phyloP scores from a whole-genome alignment of 768 basidiomycete genomes.

The Xerocomus potaroensis region DNA sequence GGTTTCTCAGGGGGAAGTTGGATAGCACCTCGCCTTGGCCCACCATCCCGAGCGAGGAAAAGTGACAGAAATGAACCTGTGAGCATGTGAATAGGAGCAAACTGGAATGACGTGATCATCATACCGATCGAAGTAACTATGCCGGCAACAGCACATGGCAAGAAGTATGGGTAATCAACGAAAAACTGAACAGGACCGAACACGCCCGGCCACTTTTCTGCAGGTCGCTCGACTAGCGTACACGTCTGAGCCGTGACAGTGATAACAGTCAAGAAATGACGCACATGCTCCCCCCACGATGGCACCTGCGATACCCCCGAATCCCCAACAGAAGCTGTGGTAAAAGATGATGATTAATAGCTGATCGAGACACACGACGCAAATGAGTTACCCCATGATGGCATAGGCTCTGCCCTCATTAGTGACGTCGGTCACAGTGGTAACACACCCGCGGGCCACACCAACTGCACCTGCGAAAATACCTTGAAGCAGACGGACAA shows the following conservation, averaged over 20 bases:
- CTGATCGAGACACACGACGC: not conserved
- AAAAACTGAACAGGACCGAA: slow-evolving; percentile 69
- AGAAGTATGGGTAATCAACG: slow-evolving; percentile 80
- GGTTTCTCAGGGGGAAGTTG: slow-evolving; percentile 77
- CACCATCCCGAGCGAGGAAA: slow-evolving; percentile 89
- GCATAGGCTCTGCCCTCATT: slow-evolving; percentile 97
- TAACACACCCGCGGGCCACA: slow-evolving; percentile 85
- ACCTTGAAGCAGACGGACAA: slow-evolving; percentile 84
- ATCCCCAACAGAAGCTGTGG: slow-evolving; percentile 86
- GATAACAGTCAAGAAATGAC: slow-evolving; percentile 26
- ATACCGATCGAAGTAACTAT: slow-evolving; percentile 68
- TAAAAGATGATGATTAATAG: slow-evolving; percentile 1
- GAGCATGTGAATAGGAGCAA: not conserved
- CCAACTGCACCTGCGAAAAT: slow-evolving; percentile 93
- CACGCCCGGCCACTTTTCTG: slow-evolving; percentile 75
- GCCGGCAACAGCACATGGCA: slow-evolving; percentile 80
- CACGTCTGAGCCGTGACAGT: slow-evolving; percentile 6
- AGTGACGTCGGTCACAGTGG: slow-evolving; percentile 82
- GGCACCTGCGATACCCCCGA: slow-evolving; percentile 90
- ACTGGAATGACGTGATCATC: slow-evolving; percentile 7
- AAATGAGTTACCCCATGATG: slow-evolving; percentile 62
- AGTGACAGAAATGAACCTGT: slow-evolving; percentile 82
- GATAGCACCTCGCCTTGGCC: slow-evolving; percentile 82
- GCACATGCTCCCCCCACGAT: slow-evolving; percentile 80
- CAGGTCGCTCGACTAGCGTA: slow-evolving; percentile 71